Base-by-base conservation (phyloP, 768 basidiomycete species). In the Pisolithus microcarpus region DNA sequence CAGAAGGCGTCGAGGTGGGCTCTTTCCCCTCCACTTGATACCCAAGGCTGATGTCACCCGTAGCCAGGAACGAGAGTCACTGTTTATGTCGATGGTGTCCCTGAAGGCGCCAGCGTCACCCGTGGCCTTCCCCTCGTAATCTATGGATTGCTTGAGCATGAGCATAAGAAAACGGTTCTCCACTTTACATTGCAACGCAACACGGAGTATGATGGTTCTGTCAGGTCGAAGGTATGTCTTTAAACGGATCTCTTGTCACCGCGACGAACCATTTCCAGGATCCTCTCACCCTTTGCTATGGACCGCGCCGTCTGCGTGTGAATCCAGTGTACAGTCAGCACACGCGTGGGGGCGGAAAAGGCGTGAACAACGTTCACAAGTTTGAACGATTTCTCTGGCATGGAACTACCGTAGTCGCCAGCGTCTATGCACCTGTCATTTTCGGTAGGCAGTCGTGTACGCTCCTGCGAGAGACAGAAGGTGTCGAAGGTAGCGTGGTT, bases 311-410 rank as follows among this genome's bases (percentile, higher is more conserved):
- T 39, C 74, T 96, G 57, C 76, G 74, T 18, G 83, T 93, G 38
- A 89, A 85, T 56, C 96, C 96, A 0, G 69, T 94, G 30, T 99
- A 88, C 71, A 94, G 92, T 57, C 92, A 96, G 61, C 91, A 94
- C 59, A 84, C 87, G 3, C 80, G 84, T 7, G 93, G 92, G 11
- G 92, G 92, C 16, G 90, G 88, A 15, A 89, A 85, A 65, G 92
- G 93, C 10, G 75, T 82, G 39, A 99, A 99, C 75, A 97, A 98
- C 60, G 92, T 96, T 2, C 94, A 98, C 76, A 99, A 97, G 62
- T 94, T 87, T 49, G 91, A 96, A 69, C 81, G 89, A 30, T 99
- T 82, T 69, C 75, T 97, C 26, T 81, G 87, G 38, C 91, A 90
- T 60, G 89, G 93, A 5, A 71, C 74, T 30, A 87, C 88, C 3